These are phyloP conservation scores for Alliaria petiolata DNA, from an alignment of 345 rosid genomes.

Conservation along the genomic window DNA sequence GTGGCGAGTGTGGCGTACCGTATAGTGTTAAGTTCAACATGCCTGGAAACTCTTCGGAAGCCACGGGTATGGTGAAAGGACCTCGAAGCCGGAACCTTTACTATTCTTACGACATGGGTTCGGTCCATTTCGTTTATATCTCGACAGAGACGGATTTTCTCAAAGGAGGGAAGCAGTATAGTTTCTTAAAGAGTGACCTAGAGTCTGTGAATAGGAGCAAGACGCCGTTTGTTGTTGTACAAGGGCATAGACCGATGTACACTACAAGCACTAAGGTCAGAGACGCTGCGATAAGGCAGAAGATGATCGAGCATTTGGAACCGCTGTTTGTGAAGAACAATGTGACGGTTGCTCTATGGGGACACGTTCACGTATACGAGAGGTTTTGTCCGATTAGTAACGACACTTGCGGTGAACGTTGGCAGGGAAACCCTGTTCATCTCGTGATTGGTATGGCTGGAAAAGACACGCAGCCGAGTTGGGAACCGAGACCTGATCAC, in stretches of 20 bases:
- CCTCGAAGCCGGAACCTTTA: slow-evolving; percentile 76
- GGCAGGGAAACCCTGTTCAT: slow-evolving; percentile 75
- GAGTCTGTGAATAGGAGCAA: slow-evolving; percentile 70
- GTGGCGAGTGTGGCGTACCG: slow-evolving; percentile 95
- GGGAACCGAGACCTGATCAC: slow-evolving; percentile 81
- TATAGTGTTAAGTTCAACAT: slow-evolving; percentile 82
- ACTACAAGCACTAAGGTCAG: slow-evolving; percentile 60
- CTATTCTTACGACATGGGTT: slow-evolving; percentile 73
- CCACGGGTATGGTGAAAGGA: slow-evolving; percentile 53
- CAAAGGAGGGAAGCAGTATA: slow-evolving; percentile 64
- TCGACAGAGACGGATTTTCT: slow-evolving; percentile 90
- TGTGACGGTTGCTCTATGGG: slow-evolving; percentile 87
- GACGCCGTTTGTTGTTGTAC: slow-evolving; percentile 77
- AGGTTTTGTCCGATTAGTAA: slow-evolving; percentile 88
- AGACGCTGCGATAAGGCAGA: slow-evolving; percentile 53
- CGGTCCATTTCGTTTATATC: slow-evolving; percentile 71
- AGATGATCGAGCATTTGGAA: slow-evolving; percentile 76
- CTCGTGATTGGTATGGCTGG: slow-evolving; percentile 97
- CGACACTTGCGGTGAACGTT: slow-evolving; percentile 55
- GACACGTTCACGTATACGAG: slow-evolving; percentile 90
- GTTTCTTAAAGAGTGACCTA: slow-evolving; percentile 66
- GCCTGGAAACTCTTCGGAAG: slow-evolving; percentile 90
- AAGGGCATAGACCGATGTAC: slow-evolving; percentile 97
- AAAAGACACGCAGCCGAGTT: slow-evolving; percentile 79
- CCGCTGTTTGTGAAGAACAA: slow-evolving; percentile 69